Percentiles rank a stretch among this genome's conserved stretches.
Conservation (phyloP, 106 monocot species). For the Acorus calamus region DNA sequence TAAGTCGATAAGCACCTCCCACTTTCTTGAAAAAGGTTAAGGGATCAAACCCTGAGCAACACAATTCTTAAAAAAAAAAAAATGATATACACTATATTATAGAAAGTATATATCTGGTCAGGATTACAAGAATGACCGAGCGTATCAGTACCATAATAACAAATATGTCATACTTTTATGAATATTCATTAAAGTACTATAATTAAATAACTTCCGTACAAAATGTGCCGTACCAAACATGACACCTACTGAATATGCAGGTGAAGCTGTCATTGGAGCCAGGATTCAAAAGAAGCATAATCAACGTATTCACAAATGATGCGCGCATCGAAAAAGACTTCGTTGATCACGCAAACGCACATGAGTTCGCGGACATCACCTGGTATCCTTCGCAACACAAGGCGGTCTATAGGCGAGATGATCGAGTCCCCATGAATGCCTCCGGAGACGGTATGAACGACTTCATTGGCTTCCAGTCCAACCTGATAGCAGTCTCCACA, state of each 20-base stretch:
- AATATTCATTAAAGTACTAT: too few relatives aligned
- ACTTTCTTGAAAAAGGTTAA: too few relatives aligned
- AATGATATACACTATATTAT: too few relatives aligned
- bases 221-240: too few relatives aligned
- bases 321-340: conserved; percentile 41
- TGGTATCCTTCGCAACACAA: conserved; percentile 65
- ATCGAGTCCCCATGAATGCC: conserved; percentile 38
- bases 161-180: too few relatives aligned
- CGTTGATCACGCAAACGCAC: conserved; percentile 18
- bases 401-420: conserved; percentile 53
- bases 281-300: conserved; percentile 66
- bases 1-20: too few relatives aligned
- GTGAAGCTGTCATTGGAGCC: conserved; percentile 61
- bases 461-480: conserved; percentile 65
- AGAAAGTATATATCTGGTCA: too few relatives aligned
- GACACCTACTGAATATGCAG: conserved; percentile 7
- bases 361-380: conserved; percentile 73
- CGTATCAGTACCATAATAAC: too few relatives aligned
- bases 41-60: too few relatives aligned
- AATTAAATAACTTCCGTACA: too few relatives aligned
- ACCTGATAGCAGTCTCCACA: conserved; percentile 12
- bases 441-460: conserved; percentile 63
- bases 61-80: too few relatives aligned
- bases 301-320: conserved; percentile 34
- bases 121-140: too few relatives aligned